A percentile compares a stretch with the other conserved stretches of the same genome.
Evolutionary conservation across 2,329 filamentous ascomycete species (phyloP).

Genomic region (Leptodontidium sp.): DNA sequence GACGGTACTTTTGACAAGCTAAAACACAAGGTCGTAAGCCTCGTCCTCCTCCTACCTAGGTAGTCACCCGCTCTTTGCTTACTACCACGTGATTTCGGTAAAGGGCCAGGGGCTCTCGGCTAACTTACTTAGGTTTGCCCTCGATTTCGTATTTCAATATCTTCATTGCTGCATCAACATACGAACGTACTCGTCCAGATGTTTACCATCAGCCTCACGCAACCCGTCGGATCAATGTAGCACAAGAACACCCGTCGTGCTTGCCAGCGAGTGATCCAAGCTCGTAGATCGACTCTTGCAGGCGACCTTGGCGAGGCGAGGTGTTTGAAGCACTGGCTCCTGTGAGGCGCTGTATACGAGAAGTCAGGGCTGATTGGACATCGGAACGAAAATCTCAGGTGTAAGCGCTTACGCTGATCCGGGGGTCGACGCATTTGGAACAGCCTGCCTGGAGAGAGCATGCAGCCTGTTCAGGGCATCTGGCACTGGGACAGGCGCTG

Average conservation of each 20-base stretch:
- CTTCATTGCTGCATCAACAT: background rate
- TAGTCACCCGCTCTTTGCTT: background rate
- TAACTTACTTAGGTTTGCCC: background rate
- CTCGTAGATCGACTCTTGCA: constrained; percentile 14
- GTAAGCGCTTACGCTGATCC: constrained; percentile 34
- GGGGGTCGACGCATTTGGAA: constrained; percentile 32
- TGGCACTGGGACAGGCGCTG: background rate
- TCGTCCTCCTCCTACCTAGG: background rate
- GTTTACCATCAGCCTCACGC: constrained; percentile 30
- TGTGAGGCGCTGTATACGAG: constrained; percentile 29
- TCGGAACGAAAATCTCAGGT: constrained; percentile 22
- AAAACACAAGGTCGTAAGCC: constrained; percentile 12
- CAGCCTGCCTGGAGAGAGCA: constrained; percentile 15
- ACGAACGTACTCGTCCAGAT: background rate
- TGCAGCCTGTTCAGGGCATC: background rate
- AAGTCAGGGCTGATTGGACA: constrained; percentile 25
- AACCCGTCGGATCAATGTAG: constrained; percentile 21
- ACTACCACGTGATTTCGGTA: constrained; percentile 13
- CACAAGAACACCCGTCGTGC: background rate
- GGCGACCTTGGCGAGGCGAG: constrained; percentile 20
- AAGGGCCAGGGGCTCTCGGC: background rate
- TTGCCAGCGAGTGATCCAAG: constrained; percentile 26
- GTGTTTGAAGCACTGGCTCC: background rate
- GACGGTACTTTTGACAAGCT: background rate
- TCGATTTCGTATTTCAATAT: background rate